Evolutionary conservation across 2,329 filamentous ascomycete species (phyloP).

Genomic region (Paecilomyces fulvus): DNA sequence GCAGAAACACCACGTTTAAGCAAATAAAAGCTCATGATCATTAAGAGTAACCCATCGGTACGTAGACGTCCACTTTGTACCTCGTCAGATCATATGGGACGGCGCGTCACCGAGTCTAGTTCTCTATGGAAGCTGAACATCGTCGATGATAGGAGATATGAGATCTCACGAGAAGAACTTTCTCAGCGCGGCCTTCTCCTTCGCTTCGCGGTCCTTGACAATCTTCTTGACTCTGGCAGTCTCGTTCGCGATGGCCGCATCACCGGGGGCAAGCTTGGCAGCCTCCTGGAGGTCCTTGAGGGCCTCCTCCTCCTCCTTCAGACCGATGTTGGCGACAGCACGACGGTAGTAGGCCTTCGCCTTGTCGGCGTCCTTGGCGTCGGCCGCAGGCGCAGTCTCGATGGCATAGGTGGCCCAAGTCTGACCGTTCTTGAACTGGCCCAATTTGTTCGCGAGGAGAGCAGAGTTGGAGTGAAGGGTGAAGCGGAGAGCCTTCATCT

Average conservation of each 20-base stretch:
- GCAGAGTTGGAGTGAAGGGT: conserved; percentile 82
- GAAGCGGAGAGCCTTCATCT: conserved; percentile 69
- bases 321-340: conserved; percentile 62
- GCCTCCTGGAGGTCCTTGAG: conserved; percentile 68
- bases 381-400: conserved; percentile 48
- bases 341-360: conserved; percentile 85
- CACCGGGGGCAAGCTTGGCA: conserved; percentile 62
- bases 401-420: conserved; percentile 66
- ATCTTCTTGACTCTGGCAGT: conserved; percentile 69
- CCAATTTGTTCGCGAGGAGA: conserved; percentile 74
- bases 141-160: background rate
- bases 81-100: background rate
- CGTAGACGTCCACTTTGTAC: background rate
- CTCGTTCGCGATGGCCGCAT: conserved; percentile 67
- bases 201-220: conserved; percentile 63
- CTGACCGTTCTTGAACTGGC: conserved; percentile 60
- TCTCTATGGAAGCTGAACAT: background rate
- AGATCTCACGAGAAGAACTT: conserved; percentile 68
- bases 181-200: conserved; percentile 86
- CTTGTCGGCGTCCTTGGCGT: conserved; percentile 63
- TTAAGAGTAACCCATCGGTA: background rate
- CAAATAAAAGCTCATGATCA: background rate
- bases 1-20: background rate
- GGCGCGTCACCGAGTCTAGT: background rate
- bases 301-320: conserved; percentile 79